These are phyloP conservation scores for Apiotrichum laibachii DNA, from an alignment of 1,284 basidiomycete species.

Conservation along the genomic window DNA sequence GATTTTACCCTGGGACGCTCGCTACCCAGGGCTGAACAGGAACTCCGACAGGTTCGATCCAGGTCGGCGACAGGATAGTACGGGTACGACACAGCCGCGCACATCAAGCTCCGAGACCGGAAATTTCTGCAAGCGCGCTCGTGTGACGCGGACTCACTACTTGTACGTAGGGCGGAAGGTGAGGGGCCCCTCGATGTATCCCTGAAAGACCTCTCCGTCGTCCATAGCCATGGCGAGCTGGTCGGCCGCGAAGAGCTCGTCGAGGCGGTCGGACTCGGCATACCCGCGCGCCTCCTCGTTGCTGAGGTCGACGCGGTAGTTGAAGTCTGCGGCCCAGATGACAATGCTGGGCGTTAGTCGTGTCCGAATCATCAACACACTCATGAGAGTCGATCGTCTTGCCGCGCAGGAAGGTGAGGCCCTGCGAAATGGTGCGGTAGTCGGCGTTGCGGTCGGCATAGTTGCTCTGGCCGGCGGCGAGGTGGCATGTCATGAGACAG, in stretches of 20 bases:
- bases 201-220: constrained; percentile 67
- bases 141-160: constrained; percentile 33
- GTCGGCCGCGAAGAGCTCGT: constrained; percentile 73
- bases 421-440: constrained; percentile 79
- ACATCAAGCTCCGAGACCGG: too few species aligned
- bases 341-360: constrained; percentile 51
- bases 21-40: too few species aligned
- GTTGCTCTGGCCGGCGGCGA: constrained; percentile 89
- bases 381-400: constrained; percentile 86
- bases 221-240: constrained; percentile 75
- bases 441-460: constrained; percentile 88
- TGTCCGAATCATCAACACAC: constrained; percentile 54
- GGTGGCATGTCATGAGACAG: constrained; percentile 87
- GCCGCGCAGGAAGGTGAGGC: constrained; percentile 81
- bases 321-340: constrained; percentile 91
- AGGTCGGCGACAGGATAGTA: too few species aligned
- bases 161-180: constrained; percentile 62
- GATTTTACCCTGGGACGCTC: too few species aligned
- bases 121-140: too few species aligned
- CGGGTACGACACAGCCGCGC: too few species aligned
- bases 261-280: constrained; percentile 65
- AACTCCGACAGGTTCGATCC: too few species aligned
- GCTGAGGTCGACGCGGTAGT: constrained; percentile 86
- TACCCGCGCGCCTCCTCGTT: constrained; percentile 73
- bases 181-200: constrained; percentile 84